Percentiles rank a stretch among this genome's conserved stretches.
These are phyloP conservation scores for Avena atlantica DNA, from an alignment of 176 grass and related monocot genomes.

Conservation along the genomic window DNA sequence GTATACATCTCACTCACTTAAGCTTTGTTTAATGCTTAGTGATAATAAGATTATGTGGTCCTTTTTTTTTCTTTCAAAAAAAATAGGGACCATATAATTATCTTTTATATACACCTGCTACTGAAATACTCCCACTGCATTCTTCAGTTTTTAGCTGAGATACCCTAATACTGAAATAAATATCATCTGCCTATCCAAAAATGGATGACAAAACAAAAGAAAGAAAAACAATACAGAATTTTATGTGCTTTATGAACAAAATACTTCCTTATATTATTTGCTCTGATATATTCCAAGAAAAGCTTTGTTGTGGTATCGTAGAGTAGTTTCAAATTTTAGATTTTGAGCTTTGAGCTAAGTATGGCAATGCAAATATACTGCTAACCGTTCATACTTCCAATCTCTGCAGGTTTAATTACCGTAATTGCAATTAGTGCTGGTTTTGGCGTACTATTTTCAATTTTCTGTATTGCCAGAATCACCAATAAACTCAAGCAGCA, in stretches of 20 bases:
- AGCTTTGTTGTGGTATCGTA: not conserved
- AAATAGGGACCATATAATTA: not conserved
- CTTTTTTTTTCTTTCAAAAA: too few species aligned
- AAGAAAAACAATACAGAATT: not conserved
- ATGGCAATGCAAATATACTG: too few species aligned
- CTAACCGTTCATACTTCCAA: not conserved
- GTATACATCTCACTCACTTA: not conserved
- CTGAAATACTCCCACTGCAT: not conserved
- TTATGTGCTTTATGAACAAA: too few species aligned
- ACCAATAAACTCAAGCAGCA: constrained; percentile 7
- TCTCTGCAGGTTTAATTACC: constrained; percentile 39
- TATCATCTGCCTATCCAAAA: not conserved
- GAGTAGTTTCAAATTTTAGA: too few species aligned
- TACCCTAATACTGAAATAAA: not conserved
- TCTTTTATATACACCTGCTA: not conserved
- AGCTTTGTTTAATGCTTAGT: too few species aligned
- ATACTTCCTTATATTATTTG: not conserved
- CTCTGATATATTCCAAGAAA: not conserved
- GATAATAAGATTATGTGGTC: not conserved
- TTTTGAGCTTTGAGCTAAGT: too few species aligned
- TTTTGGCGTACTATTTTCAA: constrained; percentile 40
- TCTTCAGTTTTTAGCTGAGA: not conserved
- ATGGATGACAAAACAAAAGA: not conserved
- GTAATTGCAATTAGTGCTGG: constrained; percentile 43
- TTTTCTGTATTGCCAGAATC: constrained; percentile 33